Base-by-base conservation (phyloP, 139 green algal genomes). In the Micromonas commoda region DNA sequence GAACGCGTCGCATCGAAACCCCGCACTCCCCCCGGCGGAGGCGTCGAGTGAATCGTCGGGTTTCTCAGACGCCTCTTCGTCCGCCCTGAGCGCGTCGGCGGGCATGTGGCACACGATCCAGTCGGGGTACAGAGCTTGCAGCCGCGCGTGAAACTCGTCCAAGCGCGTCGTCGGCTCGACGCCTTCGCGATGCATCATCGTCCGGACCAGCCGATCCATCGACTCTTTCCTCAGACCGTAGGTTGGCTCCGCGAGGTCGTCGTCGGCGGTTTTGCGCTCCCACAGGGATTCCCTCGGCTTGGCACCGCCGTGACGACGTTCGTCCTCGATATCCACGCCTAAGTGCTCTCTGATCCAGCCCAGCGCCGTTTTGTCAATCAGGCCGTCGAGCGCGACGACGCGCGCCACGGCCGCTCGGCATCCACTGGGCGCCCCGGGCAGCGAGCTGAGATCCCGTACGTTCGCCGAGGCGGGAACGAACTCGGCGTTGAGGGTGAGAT, bases 331-430 rank as follows among this genome's bases (percentile, higher is more conserved):
- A 16, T 57, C 45, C 45, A 16, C 45, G 45, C 16, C 45, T 16
- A 16, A 9, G 45, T 57, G 9, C 9, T 9, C 9, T 16, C 13
- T 69, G 26, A 69, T 69, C 61, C 61, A 19, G 9, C 26, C 5
- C 26, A 69, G 61, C 9, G 24, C 5, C 61, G n/a, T 20, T 6
- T 69, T 20, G 61, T 31, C 28, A 20, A 31, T 37, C 9, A 69
- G 13, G 61, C 61, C 61, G 61, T 69, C 61, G 61, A 69, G 61
- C 61, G 61, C 61, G 26, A 69, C 61, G 26, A 69, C 61, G 61
- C 16, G 26, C 26, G 61, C 6, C 26, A 19, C 16, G 9, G n/a
- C 6, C 9, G 16, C 61, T 6, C 61, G 61, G 45, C 45, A 57
- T 16, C 45, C 45, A 9, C 9, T 16, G 45, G 45, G 45, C 9